These are phyloP conservation scores for Phylloporus arenicola DNA, from an alignment of 768 basidiomycete species.

Conservation along the genomic window DNA sequence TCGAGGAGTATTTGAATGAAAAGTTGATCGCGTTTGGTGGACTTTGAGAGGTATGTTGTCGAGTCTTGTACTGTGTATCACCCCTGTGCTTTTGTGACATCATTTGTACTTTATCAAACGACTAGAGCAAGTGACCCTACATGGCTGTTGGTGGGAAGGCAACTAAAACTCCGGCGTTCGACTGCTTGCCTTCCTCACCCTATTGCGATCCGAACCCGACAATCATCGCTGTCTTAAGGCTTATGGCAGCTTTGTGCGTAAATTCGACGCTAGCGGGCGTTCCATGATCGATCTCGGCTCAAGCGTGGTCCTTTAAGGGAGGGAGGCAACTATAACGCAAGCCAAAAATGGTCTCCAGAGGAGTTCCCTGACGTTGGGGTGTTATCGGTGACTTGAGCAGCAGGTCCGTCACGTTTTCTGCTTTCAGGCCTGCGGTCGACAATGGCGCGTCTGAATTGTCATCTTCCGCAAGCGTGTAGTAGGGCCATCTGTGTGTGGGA, in stretches of 20 bases:
- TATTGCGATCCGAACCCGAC: too few species aligned
- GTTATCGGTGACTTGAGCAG: too few species aligned
- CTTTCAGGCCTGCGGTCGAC: constrained; percentile 11
- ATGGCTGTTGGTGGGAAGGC: not conserved
- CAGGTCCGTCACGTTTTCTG: constrained; percentile 8
- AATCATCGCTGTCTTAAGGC: too few species aligned
- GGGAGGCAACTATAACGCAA: too few species aligned
- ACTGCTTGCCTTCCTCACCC: too few species aligned
- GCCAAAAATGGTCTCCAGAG: too few species aligned
- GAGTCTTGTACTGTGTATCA: not conserved
- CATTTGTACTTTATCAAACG: not conserved
- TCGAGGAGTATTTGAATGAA: constrained; percentile 81
- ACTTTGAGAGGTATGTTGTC: constrained; percentile 31
- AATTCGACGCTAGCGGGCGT: too few species aligned
- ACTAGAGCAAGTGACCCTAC: not conserved
- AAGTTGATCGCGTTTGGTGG: constrained; percentile 83
- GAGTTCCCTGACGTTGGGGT: too few species aligned
- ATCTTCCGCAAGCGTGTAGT: constrained; percentile 52
- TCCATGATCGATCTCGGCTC: too few species aligned
- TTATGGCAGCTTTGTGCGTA: too few species aligned
- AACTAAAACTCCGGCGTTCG: too few species aligned
- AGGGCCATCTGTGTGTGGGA: constrained; percentile 93
- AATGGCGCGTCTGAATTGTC: not conserved
- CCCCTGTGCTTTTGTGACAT: not conserved
- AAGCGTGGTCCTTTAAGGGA: too few species aligned